Percentiles rank a stretch among this genome's conserved stretches.
Evolutionary conservation across 108 stramenopile genomes (phyloP).

Genomic region (Aurantiochytrium sp.): DNA sequence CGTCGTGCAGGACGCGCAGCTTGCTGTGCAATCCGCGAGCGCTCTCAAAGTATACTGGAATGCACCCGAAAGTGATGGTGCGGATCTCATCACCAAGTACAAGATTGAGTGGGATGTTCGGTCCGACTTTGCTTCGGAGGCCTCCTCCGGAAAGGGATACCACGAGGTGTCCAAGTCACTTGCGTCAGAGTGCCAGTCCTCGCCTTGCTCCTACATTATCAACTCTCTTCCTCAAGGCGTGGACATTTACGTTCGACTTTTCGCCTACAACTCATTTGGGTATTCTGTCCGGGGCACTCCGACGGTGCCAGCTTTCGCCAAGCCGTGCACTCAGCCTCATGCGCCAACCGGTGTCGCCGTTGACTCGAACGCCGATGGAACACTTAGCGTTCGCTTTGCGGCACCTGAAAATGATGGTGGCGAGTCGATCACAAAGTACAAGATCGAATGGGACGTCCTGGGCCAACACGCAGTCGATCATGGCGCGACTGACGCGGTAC

Average conservation of each 20-base stretch:
- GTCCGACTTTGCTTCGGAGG: neutral
- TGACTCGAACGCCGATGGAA: neutral
- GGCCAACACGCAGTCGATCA: constrained; percentile 34
- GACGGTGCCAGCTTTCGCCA: constrained; percentile 19
- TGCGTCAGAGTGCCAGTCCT: constrained; percentile 21
- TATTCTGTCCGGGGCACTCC: constrained; percentile 29
- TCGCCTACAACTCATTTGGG: constrained; percentile 48
- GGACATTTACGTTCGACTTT: constrained; percentile 43
- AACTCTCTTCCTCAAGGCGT: constrained; percentile 29
- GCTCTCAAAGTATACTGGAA: constrained; percentile 42
- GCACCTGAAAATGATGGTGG: constrained; percentile 64
- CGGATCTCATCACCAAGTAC: constrained; percentile 47
- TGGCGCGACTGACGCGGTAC: constrained; percentile 23
- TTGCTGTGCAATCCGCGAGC: constrained; percentile 34
- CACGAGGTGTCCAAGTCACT: constrained; percentile 28
- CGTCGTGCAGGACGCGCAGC: constrained; percentile 35
- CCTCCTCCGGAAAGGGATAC: constrained; percentile 19
- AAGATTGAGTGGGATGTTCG: constrained; percentile 54
- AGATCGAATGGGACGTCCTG: constrained; percentile 67
- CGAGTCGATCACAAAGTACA: constrained; percentile 54
- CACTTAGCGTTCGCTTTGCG: constrained; percentile 55
- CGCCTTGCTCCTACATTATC: constrained; percentile 38
- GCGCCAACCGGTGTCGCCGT: constrained; percentile 25
- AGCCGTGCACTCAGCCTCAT: constrained; percentile 40
- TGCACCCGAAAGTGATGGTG: constrained; percentile 41